These are phyloP conservation scores for Cylindrotheca fusiformis DNA, from an alignment of 108 stramenopile species.

Conservation along the genomic window DNA sequence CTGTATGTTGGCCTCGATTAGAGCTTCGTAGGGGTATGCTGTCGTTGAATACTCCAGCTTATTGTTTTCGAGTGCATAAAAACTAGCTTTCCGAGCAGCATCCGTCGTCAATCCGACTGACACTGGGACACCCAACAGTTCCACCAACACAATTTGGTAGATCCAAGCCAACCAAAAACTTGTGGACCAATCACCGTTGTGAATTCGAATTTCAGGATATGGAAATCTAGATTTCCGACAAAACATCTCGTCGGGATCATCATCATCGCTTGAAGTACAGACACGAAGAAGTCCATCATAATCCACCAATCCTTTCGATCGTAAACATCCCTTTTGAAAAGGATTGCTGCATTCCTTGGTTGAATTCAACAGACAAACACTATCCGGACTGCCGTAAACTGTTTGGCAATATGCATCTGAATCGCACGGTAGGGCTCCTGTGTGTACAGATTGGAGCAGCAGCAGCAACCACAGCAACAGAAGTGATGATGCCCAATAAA, in stretches of 20 bases:
- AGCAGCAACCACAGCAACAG: not conserved
- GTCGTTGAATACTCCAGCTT: conserved; percentile 20
- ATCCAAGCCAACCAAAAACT: conserved; percentile 27
- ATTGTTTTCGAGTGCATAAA: conserved; percentile 24
- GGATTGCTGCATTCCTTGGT: conserved; percentile 26
- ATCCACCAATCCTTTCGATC: not conserved
- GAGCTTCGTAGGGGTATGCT: conserved; percentile 18
- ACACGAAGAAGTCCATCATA: conserved; percentile 1
- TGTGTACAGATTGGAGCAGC: not conserved
- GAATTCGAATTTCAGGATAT: conserved; percentile 38
- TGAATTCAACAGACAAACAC: not conserved
- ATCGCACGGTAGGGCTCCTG: too few species aligned
- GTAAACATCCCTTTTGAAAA: conserved; percentile 25
- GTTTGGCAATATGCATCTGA: not conserved
- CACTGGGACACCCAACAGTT: conserved; percentile 21
- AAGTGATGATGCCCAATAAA: not conserved
- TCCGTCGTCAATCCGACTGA: conserved; percentile 21
- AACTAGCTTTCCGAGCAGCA: conserved; percentile 5
- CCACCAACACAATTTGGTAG: conserved; percentile 28
- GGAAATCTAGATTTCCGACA: conserved; percentile 14
- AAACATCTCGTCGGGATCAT: not conserved
- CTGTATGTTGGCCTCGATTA: conserved; percentile 4
- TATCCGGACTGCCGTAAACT: not conserved
- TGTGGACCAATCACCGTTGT: conserved; percentile 28
- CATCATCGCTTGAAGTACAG: conserved; percentile 30